These are phyloP conservation scores for Strobilomyces echinocephalus DNA, from an alignment of 768 basidiomycete species.

Conservation along the genomic window DNA sequence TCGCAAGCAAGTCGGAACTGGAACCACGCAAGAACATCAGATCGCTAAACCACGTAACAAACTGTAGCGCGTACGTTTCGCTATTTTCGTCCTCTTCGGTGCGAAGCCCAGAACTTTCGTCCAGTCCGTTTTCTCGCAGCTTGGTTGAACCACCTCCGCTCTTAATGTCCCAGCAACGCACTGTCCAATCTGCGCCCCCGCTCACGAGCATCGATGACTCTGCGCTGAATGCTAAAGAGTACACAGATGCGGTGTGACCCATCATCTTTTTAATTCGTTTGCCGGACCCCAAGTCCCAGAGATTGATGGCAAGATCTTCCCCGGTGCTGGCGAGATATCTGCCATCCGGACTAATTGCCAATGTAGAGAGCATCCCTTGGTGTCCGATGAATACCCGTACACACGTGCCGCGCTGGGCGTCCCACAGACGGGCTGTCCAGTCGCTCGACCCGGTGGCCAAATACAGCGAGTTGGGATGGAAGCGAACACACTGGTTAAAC, in stretches of 20 bases:
- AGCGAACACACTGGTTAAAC: slow-evolving; percentile 74
- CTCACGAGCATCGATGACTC: slow-evolving; percentile 90
- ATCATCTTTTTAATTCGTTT: slow-evolving; percentile 94
- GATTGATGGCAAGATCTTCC: slow-evolving; percentile 87
- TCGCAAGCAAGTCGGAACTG: slow-evolving; percentile 81
- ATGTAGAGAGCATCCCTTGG: slow-evolving; percentile 77
- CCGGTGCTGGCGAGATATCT: slow-evolving; percentile 89
- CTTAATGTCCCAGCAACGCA: slow-evolving; percentile 97
- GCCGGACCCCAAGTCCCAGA: slow-evolving; percentile 97
- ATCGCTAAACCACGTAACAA: not conserved
- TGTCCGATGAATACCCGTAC: slow-evolving; percentile 96
- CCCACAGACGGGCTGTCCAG: slow-evolving; percentile 95
- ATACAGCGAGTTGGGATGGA: slow-evolving; percentile 97
- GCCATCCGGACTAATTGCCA: slow-evolving; percentile 92
- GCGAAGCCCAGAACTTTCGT: slow-evolving; percentile 30
- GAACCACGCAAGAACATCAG: slow-evolving; percentile 5
- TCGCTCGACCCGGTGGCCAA: slow-evolving; percentile 96
- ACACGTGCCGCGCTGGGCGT: slow-evolving; percentile 92
- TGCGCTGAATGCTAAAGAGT: slow-evolving; percentile 86
- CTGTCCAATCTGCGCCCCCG: slow-evolving; percentile 92
- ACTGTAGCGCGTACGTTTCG: slow-evolving; percentile 60
- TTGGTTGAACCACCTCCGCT: slow-evolving; percentile 63
- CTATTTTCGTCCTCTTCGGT: slow-evolving; percentile 47
- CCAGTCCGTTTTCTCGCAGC: slow-evolving; percentile 50
- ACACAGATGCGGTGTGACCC: slow-evolving; percentile 85